Base-by-base conservation (phyloP, 805 yeast species). In the Suhomyces xylopsoci region DNA sequence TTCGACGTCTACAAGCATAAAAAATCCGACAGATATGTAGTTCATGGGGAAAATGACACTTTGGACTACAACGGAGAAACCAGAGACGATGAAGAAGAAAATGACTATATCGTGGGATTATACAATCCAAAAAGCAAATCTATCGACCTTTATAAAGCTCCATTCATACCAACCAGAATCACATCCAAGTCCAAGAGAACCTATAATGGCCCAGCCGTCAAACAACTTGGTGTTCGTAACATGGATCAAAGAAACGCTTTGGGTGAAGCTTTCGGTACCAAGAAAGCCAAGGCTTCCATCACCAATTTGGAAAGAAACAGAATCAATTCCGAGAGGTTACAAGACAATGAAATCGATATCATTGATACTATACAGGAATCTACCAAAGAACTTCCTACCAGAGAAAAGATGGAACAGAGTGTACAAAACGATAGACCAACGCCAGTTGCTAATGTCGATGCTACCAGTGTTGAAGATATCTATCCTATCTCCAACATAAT, bases 231-330 rank as follows among this genome's bases (percentile, higher is more conserved):
- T 32, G 71, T 73, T 38, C 71, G 74, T 55, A 71, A 79, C 60
- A 74, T 80, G 53, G 73, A 77, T 15, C 90, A 89, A 71, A 82
- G 97, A 67, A 88, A 82, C 52, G 87, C 90, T 1, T 79, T 94
- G 64, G 99, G 99, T 64, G 93, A 90, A 71, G 96, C 94, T 2
- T 94, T 94, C 62, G 99, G 99, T 79, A 93, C 99, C 53, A 92
- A 89, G 74, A 92, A 85, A 74, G 97, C 97, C 56, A 93, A 90
- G 75, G 87, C 90, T 61, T 96, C 96, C 34, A 88, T 94, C 63
- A 74, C 81, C 49, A 93, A 87, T 66, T 71, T 84, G 62, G 94
- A 86, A 63, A 83, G 87, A 68, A 94, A 94, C 72, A 80, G 88
- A 62, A 85, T 94, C 64, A 97, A 94, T 66, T 81, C 97, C 2